A percentile compares a stretch with the other conserved stretches of the same genome.
phyloP scores from a whole-genome alignment of 2,329 filamentous ascomycete species.

The Alternaria alternata region DNA sequence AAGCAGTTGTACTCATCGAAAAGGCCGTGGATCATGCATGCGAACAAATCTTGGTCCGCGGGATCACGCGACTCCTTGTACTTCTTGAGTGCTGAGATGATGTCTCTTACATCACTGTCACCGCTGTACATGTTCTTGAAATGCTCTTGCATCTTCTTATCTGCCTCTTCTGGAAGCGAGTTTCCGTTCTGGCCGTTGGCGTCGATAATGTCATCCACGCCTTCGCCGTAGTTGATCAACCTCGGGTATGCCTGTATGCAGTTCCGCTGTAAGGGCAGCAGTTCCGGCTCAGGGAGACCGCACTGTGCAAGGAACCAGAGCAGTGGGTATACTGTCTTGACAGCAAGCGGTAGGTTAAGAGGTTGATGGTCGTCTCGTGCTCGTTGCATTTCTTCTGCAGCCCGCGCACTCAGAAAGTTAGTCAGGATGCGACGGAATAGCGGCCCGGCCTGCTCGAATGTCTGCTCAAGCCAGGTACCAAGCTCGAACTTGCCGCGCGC shows the following conservation, averaged over 20 bases:
- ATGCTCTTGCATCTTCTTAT: conserved; percentile 93
- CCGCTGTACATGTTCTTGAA: conserved; percentile 98
- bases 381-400: conserved; percentile 77
- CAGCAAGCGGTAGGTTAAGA: conserved; percentile 77
- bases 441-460: conserved; percentile 68
- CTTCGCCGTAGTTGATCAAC: conserved; percentile 95
- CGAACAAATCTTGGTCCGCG: conserved; percentile 91
- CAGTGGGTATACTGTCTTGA: conserved; percentile 84
- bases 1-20: conserved; percentile 98
- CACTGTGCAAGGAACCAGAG: conserved; percentile 74
- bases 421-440: conserved; percentile 76
- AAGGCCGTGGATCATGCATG: conserved; percentile 97
- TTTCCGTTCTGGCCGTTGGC: conserved; percentile 84
- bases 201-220: conserved; percentile 90
- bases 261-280: conserved; percentile 82
- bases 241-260: conserved; percentile 94
- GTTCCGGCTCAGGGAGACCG: conserved; percentile 68
- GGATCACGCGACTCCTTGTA: conserved; percentile 89
- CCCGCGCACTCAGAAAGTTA: conserved; percentile 85
- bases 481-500: conserved; percentile 82
- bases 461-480: conserved; percentile 78
- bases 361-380: conserved; percentile 74
- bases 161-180: conserved; percentile 77
- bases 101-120: conserved; percentile 83
- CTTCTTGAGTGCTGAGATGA: conserved; percentile 82